These are phyloP conservation scores for Fusarium sambucinum DNA, from an alignment of 2,329 filamentous ascomycete species.

Conservation along the genomic window DNA sequence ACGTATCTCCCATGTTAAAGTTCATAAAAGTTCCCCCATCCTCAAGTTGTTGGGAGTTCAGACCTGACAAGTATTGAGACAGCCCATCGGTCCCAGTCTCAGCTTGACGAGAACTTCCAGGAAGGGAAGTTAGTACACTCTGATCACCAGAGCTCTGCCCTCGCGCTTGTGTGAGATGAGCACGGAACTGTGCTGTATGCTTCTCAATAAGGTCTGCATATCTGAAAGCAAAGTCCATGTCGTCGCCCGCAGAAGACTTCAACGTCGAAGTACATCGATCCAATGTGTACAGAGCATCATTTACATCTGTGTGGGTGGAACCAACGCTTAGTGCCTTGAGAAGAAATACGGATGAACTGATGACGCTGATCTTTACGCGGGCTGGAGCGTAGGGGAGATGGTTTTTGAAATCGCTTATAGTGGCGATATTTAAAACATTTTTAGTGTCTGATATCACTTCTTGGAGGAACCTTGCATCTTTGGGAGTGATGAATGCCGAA, in stretches of 20 bases:
- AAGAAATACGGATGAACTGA: conserved; percentile 41
- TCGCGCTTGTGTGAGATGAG: conserved; percentile 11
- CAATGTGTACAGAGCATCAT: conserved; percentile 21
- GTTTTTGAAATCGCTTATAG: conserved; percentile 18
- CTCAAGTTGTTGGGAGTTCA: no score
- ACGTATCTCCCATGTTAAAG: no score
- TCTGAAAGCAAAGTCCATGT: conserved; percentile 45
- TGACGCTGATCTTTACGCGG: conserved; percentile 37
- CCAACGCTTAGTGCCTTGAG: conserved; percentile 41
- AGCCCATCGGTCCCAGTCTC: not conserved
- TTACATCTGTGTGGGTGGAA: conserved; percentile 29
- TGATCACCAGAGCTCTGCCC: not conserved
- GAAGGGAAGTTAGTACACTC: not conserved
- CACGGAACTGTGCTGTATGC: conserved; percentile 34
- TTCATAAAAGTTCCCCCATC: no score
- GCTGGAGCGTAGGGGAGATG: conserved; percentile 37
- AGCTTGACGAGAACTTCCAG: not conserved
- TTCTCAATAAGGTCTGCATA: conserved; percentile 43
- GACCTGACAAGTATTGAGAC: no score
- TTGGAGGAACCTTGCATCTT: conserved; percentile 38
- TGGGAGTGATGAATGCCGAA: conserved; percentile 27
- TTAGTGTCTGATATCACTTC: conserved; percentile 40
- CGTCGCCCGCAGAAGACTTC: conserved; percentile 29
- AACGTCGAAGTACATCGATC: conserved; percentile 37
- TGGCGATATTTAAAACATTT: conserved; percentile 31